Evolutionary conservation across 805 yeast species (phyloP), one percentile per base, ranked within the genome.

Genomic region (Saturnispora dispora): DNA sequence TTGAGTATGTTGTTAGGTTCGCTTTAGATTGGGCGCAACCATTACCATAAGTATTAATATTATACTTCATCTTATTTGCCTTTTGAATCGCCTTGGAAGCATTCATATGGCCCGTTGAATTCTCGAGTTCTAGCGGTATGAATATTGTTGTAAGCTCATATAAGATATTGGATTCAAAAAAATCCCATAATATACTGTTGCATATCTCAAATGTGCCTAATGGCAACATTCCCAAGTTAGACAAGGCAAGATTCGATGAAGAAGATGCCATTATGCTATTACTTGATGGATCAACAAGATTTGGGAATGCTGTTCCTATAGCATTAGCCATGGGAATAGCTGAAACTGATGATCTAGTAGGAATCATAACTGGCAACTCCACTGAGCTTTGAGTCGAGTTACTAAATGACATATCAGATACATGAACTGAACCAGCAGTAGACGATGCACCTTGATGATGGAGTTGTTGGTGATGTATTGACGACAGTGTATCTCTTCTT

Each of bases 121-220:
- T 50, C 27, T 54, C 58, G 15, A 55, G 25, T 23, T 55, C 58
- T 13, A 55, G 33, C 3, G 58, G 58, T 37, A 55, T 45, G 40
- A 55, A 46, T 20, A 53, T 47, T 28, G 55, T 46, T 1, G 36
- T 47, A 8, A 49, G n/a, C 13, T 55, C 55, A 49, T 37, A 53
- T 13, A 55, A 23, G 3, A 55, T 44, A 20, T 44, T 39, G 18
- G 53, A 27, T 30, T 55, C 52, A 43, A 55, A 55, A 15, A 53
- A 48, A 45, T 51, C 50, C 57, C 57, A 55, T 22, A 55, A 42
- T 7, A 55, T 44, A 45, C 48, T 47, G 4, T 45, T 45, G 28
- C 57, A 55, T 18, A 41, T 48, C 39, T 55, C 57, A 48, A 55
- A 55, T 13, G 50, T 52, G 5, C 55, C 55, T 25, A 43, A 40